Percentiles rank a stretch among this genome's conserved stretches.
Evolutionary conservation across 768 basidiomycete species (phyloP).

Genomic region (Russula vinacea): DNA sequence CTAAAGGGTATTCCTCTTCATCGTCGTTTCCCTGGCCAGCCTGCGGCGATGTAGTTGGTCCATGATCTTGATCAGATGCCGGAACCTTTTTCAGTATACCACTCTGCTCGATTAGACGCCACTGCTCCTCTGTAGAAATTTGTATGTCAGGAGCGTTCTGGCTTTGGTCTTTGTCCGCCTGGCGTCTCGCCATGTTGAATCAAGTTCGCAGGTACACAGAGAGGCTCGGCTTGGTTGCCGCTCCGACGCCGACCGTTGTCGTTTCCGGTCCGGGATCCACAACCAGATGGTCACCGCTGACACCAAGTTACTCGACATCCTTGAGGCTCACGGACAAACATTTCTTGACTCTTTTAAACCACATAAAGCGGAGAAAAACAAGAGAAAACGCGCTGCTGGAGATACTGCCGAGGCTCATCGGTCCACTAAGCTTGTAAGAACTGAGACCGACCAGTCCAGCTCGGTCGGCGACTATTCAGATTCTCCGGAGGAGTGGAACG

Average conservation of each 20-base stretch:
- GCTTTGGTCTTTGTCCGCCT: conserved; percentile 2
- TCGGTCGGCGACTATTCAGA: conserved; percentile 1
- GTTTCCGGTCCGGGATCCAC: conserved; percentile 2
- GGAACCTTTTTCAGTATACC: conserved; percentile 44
- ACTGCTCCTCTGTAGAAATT: conserved; percentile 28
- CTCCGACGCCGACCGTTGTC: not conserved
- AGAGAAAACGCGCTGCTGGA: conserved; percentile 8
- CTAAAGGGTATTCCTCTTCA: conserved; percentile 44
- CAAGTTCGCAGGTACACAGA: not conserved
- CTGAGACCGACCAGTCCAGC: conserved; percentile 10
- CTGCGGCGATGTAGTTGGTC: conserved; percentile 6
- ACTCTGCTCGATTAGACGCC: conserved; percentile 24
- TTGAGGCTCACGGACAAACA: conserved; percentile 47
- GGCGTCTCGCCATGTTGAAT: conserved; percentile 18
- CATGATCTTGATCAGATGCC: conserved; percentile 2
- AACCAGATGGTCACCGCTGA: conserved; percentile 28
- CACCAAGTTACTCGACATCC: conserved; percentile 39
- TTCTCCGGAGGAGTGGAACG: conserved; percentile 44
- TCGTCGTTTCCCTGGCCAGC: conserved; percentile 29
- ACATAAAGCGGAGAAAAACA: conserved; percentile 32
- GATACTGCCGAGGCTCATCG: not conserved
- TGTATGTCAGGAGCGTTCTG: conserved; percentile 9
- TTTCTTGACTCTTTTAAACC: conserved; percentile 45
- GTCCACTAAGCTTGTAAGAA: conserved; percentile 8
- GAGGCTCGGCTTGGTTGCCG: not conserved